A percentile compares a stretch with the other conserved stretches of the same genome.
phyloP scores from a whole-genome alignment of 1,284 basidiomycete species.

The Hymenochaete sp. region DNA sequence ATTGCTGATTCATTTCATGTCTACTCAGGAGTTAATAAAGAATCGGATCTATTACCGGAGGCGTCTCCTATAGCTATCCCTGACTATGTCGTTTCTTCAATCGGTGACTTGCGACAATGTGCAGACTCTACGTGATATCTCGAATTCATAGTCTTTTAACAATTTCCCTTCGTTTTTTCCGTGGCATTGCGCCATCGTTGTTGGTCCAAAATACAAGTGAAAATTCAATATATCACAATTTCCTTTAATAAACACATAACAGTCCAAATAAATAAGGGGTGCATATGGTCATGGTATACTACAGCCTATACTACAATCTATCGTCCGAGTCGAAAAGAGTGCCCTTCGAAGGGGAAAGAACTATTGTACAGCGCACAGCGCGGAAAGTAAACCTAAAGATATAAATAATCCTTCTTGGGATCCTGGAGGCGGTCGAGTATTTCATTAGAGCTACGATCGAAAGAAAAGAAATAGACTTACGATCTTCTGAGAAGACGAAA shows the following conservation, averaged over 20 bases:
- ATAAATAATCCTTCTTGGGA: not conserved
- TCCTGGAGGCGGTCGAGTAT: not conserved
- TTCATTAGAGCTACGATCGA: not conserved
- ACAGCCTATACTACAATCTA: not conserved
- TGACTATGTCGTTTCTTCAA: slow-evolving; percentile 70
- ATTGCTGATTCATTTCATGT: no score
- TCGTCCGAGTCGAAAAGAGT: not conserved
- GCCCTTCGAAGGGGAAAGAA: not conserved
- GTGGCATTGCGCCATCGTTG: no score
- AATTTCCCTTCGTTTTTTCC: no score
- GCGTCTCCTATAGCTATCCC: slow-evolving; percentile 64
- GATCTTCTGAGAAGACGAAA: slow-evolving; percentile 8
- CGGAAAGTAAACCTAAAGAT: not conserved
- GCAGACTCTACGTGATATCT: no score
- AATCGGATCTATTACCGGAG: slow-evolving; percentile 63
- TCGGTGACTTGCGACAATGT: slow-evolving; percentile 62
- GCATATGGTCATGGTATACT: not conserved
- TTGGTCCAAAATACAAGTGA: not conserved
- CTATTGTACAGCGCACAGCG: not conserved
- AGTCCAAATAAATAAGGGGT: not conserved
- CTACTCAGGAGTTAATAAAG: slow-evolving; percentile 58
- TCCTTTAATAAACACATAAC: not conserved
- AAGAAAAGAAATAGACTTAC: slow-evolving; percentile 3
- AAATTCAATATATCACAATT: not conserved
- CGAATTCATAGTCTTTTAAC: no score